phyloP scores from a whole-genome alignment of 73 alveolate genomes.

The Halteria grandinella region DNA sequence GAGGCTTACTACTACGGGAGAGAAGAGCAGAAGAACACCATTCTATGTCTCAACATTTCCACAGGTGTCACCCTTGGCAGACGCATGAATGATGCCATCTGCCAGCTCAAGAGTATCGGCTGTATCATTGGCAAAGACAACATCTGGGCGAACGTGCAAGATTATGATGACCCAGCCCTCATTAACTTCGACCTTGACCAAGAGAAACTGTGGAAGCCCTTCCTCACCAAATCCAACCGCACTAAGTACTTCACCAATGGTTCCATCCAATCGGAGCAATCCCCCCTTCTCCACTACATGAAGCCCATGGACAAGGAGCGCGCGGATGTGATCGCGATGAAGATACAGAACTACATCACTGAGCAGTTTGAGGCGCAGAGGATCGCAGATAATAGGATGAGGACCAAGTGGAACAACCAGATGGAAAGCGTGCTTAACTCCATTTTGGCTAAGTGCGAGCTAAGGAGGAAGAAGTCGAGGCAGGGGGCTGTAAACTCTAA shows the following conservation, averaged over 20 bases:
- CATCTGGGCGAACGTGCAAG: conserved; percentile 86
- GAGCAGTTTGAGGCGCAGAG: conserved; percentile 52
- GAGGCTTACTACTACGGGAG: conserved; percentile 91
- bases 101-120: conserved; percentile 93
- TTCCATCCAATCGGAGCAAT: conserved; percentile 72
- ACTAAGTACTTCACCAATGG: conserved; percentile 76
- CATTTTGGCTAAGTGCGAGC: conserved; percentile 23
- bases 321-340: conserved; percentile 44
- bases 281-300: conserved; percentile 76
- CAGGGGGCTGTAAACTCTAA: conserved; percentile 37
- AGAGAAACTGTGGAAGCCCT: conserved; percentile 89
- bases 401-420: conserved; percentile 60
- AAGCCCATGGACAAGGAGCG: conserved; percentile 74
- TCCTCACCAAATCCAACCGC: conserved; percentile 78
- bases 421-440: conserved; percentile 38
- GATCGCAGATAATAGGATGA: conserved; percentile 33
- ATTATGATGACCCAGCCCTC: conserved; percentile 89
- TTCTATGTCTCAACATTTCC: conserved; percentile 85
- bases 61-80: conserved; percentile 76
- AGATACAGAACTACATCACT: conserved; percentile 42
- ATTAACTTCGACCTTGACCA: conserved; percentile 89
- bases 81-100: conserved; percentile 82
- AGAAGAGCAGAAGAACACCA: conserved; percentile 68
- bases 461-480: conserved; percentile 26
- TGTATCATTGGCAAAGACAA: conserved; percentile 92